A percentile compares a stretch with the other conserved stretches of the same genome.
Conservation (phyloP, 2,329 filamentous ascomycete genomes). For the Plectosphaerella cucumerina region DNA sequence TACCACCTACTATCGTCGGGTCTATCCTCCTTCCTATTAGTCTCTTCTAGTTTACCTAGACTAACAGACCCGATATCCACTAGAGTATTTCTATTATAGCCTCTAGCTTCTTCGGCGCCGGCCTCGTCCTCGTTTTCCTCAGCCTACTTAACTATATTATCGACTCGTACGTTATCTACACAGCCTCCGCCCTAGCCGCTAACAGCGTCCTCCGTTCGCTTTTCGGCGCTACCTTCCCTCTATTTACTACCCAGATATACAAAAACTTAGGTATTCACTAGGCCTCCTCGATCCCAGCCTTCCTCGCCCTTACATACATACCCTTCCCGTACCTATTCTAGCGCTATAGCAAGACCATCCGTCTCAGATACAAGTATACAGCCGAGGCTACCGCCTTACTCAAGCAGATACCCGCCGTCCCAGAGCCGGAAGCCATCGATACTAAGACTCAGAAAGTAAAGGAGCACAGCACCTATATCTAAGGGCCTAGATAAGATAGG, state of each 20-base stretch:
- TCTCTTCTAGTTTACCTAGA: constrained; percentile 56
- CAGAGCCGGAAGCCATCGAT: too few species aligned
- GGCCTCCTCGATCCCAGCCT: constrained; percentile 68
- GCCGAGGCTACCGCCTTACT: constrained; percentile 24
- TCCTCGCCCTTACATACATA: constrained; percentile 59
- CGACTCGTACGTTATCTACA: constrained; percentile 54
- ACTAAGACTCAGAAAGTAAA: too few species aligned
- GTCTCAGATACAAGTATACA: constrained; percentile 50
- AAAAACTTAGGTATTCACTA: constrained; percentile 64
- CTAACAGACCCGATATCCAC: constrained; percentile 43
- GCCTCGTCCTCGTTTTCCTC: constrained; percentile 50
- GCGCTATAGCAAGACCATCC: constrained; percentile 49
- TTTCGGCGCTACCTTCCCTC: constrained; percentile 58
- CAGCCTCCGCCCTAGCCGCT: constrained; percentile 57
- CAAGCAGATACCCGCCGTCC: too few species aligned
- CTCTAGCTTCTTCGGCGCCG: constrained; percentile 27
- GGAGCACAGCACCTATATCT: too few species aligned
- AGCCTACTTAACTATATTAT: constrained; percentile 51
- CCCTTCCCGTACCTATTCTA: constrained; percentile 58
- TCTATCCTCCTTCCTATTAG: constrained; percentile 48
- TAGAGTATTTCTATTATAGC: constrained; percentile 40
- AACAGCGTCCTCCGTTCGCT: constrained; percentile 56
- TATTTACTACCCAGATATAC: constrained; percentile 56
- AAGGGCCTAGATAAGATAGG: too few species aligned
- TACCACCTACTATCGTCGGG: constrained; percentile 53